Conservation (phyloP, 2,329 filamentous ascomycete genomes). For the Alternaria sp. region DNA sequence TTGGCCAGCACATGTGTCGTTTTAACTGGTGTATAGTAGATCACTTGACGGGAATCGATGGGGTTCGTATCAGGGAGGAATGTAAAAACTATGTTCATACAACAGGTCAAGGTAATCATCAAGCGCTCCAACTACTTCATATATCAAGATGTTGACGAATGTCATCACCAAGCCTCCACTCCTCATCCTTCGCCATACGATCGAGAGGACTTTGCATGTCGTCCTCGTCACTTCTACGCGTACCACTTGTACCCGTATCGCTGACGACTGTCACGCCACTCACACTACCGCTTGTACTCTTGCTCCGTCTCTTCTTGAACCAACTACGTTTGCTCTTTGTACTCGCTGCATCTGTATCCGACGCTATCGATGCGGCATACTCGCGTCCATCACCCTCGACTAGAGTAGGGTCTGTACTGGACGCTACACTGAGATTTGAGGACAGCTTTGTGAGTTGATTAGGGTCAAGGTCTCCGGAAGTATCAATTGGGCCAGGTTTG, state of each 20-base stretch:
- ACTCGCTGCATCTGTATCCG: slow-evolving; percentile 41
- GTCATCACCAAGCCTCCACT: slow-evolving; percentile 85
- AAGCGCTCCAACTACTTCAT: background rate
- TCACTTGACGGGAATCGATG: background rate
- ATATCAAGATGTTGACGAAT: slow-evolving; percentile 79
- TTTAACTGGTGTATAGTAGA: background rate
- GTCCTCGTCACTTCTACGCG: slow-evolving; percentile 51
- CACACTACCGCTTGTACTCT: slow-evolving; percentile 39
- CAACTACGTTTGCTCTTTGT: slow-evolving; percentile 43
- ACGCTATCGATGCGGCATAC: slow-evolving; percentile 30
- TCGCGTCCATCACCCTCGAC: slow-evolving; percentile 31
- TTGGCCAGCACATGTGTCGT: background rate
- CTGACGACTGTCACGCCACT: slow-evolving; percentile 40
- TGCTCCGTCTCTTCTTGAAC: slow-evolving; percentile 44
- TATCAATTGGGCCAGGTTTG: slow-evolving; percentile 40
- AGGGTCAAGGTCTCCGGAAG: slow-evolving; percentile 28
- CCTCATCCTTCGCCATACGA: slow-evolving; percentile 58
- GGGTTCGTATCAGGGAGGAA: background rate
- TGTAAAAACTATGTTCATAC: background rate
- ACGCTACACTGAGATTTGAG: slow-evolving; percentile 33
- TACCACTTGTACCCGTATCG: slow-evolving; percentile 36
- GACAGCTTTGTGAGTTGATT: slow-evolving; percentile 28
- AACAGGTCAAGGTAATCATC: background rate
- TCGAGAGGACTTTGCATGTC: slow-evolving; percentile 59
- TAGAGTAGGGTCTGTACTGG: slow-evolving; percentile 32